Conservation (phyloP, 2,329 filamentous ascomycete genomes). For the Ophiostoma fasciatum region DNA sequence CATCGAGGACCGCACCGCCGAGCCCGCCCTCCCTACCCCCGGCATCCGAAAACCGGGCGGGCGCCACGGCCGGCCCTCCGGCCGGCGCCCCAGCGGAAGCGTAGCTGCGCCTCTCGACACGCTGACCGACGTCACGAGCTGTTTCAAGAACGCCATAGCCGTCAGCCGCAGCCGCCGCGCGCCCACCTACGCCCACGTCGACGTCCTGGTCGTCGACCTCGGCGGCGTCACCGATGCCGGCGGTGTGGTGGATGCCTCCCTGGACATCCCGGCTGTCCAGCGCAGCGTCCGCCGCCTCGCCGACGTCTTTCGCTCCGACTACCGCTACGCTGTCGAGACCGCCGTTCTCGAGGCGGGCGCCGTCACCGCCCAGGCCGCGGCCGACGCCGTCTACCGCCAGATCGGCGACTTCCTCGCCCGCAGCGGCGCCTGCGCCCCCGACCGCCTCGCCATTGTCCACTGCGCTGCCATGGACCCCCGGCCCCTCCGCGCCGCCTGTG, state of each 20-base stretch:
- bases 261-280: no score
- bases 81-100: no score
- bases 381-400: constrained; percentile 3
- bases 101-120: no score
- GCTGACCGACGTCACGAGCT: constrained; percentile 9
- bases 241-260: constrained; percentile 4
- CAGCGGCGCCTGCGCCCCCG: constrained; percentile 4
- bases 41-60: no score
- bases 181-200: constrained; percentile 8
- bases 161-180: constrained; percentile 8
- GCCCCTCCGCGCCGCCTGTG: constrained; percentile 9
- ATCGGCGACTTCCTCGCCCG: constrained; percentile 4
- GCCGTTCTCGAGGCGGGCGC: neutral
- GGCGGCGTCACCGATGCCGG: neutral
- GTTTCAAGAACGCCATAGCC: constrained; percentile 8
- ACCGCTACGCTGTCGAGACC: constrained; percentile 8
- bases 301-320: constrained; percentile 7
- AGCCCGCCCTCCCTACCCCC: no score
- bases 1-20: no score
- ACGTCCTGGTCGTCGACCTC: constrained; percentile 10
- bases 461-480: constrained; percentile 8
- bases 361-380: neutral
- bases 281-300: no score
- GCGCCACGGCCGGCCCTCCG: no score
- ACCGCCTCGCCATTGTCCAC: constrained; percentile 11